Percentiles rank a stretch among this genome's conserved stretches.
These are phyloP conservation scores for Trichoderma sp. DNA, from an alignment of 2,329 filamentous ascomycete genomes.

Conservation along the genomic window DNA sequence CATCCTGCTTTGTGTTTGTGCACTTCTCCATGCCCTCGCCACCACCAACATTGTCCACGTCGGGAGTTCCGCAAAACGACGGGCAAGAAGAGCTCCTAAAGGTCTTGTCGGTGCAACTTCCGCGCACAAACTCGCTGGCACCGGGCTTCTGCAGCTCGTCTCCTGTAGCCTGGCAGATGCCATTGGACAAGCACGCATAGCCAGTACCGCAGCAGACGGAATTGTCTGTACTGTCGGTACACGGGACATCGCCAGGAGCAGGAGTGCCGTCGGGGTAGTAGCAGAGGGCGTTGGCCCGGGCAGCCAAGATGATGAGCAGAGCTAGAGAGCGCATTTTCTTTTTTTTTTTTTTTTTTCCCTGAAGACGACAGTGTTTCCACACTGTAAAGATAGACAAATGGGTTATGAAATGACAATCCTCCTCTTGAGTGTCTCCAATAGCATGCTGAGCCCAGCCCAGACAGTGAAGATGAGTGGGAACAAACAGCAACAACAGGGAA, in stretches of 20 bases:
- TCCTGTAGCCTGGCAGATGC: conserved; percentile 33
- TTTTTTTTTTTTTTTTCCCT: neutral
- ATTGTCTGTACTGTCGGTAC: conserved; percentile 27
- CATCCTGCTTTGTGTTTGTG: neutral
- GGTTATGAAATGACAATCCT: neutral
- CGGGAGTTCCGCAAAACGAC: conserved; percentile 29
- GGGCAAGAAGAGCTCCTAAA: conserved; percentile 35
- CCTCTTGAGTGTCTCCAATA: neutral
- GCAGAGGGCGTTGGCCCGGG: conserved; percentile 23
- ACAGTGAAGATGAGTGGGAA: neutral
- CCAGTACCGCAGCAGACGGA: conserved; percentile 38
- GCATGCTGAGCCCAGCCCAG: neutral
- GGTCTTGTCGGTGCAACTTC: conserved; percentile 35
- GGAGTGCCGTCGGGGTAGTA: conserved; percentile 34
- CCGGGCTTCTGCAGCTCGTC: conserved; percentile 26
- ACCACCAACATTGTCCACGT: neutral
- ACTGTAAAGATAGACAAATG: neutral
- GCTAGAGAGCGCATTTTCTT: neutral
- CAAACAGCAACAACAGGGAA: neutral
- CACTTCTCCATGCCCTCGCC: conserved; percentile 15
- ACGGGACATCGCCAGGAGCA: conserved; percentile 33
- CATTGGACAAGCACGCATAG: conserved; percentile 37
- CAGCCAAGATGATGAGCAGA: neutral
- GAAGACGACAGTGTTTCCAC: neutral
- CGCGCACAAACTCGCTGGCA: conserved; percentile 31